Evolutionary conservation across 2,329 filamentous ascomycete genomes (phyloP), one percentile per base, ranked within the genome.

Genomic region (Arthrobotrys sinensis): DNA sequence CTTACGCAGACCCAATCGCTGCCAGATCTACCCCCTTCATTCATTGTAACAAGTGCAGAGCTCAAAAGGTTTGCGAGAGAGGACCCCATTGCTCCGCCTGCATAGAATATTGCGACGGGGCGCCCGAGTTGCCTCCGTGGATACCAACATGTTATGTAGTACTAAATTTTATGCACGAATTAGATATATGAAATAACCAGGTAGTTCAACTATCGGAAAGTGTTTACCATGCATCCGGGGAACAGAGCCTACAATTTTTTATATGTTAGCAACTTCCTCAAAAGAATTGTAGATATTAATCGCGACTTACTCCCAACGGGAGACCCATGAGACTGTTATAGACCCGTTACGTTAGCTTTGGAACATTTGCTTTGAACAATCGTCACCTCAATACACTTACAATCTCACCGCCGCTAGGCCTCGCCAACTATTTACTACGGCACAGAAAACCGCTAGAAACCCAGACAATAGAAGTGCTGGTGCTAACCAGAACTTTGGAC

Each of bases 121-220:
- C 45, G 68, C 16, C 68, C 68, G 10, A 72, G 45, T 28, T 55
- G 50, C 14, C 68, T 43, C 16, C 68, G 68, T 12, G 68, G 68
- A 19, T 72, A 72, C 68, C 68, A 72, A 21, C 68, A 72, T 4
- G 68, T 64, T 46, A 72, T 45, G 19, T 72, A 72, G 57, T 55
- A 72, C 68, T 72, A 43, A 16, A 53, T 7, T 7, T 12, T n/a
- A 16, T 3, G 11, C 24, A 1, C 1, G n/a, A 3, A 34, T 62
- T 62, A 60, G 52, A 24, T 24, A 3, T 24, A 4, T 14, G 24
- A 28, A 28, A 4, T 28, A 28, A 28, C 12, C 40, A 45, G 2
- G 19, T 10, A 21, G 24, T 38, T 3, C 7, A 12, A 24, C 10
- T 24, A 48, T 16, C 48, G 7, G 5, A 40, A 36, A 21, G 2